phyloP scores from a whole-genome alignment of 257 asterid species.

The Leonotis leonurus region DNA sequence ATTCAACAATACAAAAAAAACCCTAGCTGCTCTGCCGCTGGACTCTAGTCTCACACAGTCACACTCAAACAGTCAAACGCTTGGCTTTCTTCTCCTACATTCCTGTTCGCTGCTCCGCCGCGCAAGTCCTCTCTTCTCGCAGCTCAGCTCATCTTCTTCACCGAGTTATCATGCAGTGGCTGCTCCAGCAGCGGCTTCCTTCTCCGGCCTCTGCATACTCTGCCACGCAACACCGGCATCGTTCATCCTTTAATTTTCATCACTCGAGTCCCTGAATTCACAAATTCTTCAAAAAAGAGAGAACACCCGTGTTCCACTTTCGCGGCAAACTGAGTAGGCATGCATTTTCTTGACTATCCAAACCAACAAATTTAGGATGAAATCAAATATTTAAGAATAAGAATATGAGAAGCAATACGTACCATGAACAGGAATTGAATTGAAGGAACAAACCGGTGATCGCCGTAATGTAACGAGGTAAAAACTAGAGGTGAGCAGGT shows the following conservation, averaged over 20 bases:
- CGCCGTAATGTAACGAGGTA: conserved; percentile 22
- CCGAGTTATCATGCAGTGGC: conserved; percentile 24
- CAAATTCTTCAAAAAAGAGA: neutral
- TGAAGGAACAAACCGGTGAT: conserved; percentile 9
- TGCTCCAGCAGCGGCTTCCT: conserved; percentile 24
- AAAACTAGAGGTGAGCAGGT: conserved; percentile 8
- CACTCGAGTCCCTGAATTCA: conserved; percentile 25
- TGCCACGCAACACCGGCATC: conserved; percentile 79
- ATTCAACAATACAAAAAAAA: too few species aligned
- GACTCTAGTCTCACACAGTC: too few species aligned
- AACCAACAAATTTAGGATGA: neutral
- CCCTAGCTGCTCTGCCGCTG: too few species aligned
- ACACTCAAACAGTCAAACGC: too few species aligned
- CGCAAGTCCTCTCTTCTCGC: too few species aligned
- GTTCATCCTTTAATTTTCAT: conserved; percentile 64
- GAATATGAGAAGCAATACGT: neutral
- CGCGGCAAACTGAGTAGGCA: neutral
- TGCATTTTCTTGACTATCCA: neutral
- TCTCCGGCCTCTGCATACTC: conserved; percentile 70
- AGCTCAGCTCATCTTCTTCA: too few species aligned
- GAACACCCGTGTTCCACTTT: neutral
- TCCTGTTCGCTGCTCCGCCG: too few species aligned
- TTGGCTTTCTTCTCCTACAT: too few species aligned
- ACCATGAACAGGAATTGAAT: conserved; percentile 22
- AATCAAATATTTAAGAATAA: neutral